Evolutionary conservation across 176 grass and related monocot genomes (phyloP).

Genomic region (Otatea glauca): DNA sequence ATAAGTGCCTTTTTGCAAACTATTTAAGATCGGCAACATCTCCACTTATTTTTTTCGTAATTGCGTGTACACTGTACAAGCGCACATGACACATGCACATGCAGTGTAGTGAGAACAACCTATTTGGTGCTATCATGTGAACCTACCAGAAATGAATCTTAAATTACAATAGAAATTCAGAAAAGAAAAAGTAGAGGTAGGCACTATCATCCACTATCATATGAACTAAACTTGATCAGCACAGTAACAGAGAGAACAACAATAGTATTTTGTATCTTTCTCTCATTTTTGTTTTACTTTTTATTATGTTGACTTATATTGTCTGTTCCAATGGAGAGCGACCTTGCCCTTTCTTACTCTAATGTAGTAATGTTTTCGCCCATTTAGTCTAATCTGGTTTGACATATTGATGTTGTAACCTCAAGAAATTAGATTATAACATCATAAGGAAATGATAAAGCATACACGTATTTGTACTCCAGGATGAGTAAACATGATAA

Average conservation of each 20-base stretch:
- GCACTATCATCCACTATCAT: not conserved
- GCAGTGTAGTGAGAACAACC: not conserved
- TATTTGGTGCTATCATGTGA: conserved; percentile 27
- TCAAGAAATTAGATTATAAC: not conserved
- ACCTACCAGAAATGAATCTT: not conserved
- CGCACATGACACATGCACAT: not conserved
- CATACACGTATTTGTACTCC: not conserved
- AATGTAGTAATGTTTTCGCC: not conserved
- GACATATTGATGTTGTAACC: not conserved
- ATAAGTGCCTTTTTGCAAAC: not conserved
- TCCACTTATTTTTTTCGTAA: not conserved
- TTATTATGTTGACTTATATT: not conserved
- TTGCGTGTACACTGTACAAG: not conserved
- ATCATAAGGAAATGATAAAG: not conserved
- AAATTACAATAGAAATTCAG: not conserved
- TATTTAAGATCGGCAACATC: not conserved
- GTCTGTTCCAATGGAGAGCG: not conserved
- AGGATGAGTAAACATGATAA: not conserved
- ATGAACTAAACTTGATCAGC: not conserved
- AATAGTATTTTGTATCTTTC: not conserved
- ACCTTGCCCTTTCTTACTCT: not conserved
- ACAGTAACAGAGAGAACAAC: conserved; percentile 11
- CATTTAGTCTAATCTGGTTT: not conserved
- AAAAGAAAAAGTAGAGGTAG: not conserved
- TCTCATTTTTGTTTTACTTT: not conserved